A percentile compares a stretch with the other conserved stretches of the same genome.
These are phyloP conservation scores for Hsuehochloa calcarea DNA, from an alignment of 176 grass and related monocot genomes.

Conservation along the genomic window DNA sequence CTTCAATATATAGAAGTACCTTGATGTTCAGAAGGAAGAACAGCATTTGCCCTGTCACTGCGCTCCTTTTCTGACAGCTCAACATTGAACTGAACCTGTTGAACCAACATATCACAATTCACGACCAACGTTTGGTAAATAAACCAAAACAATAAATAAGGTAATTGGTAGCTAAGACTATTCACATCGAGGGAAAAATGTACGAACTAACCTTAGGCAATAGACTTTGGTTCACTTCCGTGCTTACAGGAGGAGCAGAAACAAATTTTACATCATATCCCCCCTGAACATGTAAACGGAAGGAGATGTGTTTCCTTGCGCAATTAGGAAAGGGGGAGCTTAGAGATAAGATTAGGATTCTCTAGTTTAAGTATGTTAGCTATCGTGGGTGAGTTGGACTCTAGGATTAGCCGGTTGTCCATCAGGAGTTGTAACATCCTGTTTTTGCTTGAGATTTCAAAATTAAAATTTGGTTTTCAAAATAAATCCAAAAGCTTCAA, in stretches of 20 bases:
- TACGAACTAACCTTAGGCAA: constrained; percentile 71
- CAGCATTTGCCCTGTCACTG: constrained; percentile 73
- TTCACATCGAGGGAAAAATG: background rate
- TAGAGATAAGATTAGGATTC: too few relatives aligned
- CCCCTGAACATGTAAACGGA: too few relatives aligned
- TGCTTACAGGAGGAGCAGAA: constrained; percentile 46
- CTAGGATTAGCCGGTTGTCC: too few relatives aligned
- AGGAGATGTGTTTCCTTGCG: too few relatives aligned
- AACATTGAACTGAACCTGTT: constrained; percentile 93
- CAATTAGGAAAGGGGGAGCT: too few relatives aligned
- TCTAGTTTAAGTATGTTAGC: too few relatives aligned
- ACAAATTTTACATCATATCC: constrained; percentile 47
- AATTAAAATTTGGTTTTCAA: too few relatives aligned
- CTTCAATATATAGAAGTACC: constrained; percentile 31
- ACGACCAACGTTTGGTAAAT: background rate
- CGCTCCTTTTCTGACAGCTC: constrained; percentile 87
- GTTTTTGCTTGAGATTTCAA: too few relatives aligned
- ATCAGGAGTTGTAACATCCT: too few relatives aligned
- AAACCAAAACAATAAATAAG: background rate
- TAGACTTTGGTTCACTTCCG: constrained; percentile 64
- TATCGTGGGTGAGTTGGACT: too few relatives aligned
- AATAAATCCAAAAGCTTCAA: too few relatives aligned
- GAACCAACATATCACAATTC: constrained; percentile 32
- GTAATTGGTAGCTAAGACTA: background rate
- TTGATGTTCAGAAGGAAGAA: constrained; percentile 98